A percentile compares a stretch with the other conserved stretches of the same genome.
These are phyloP conservation scores for Exophiala sp. DNA, from an alignment of 2,329 filamentous ascomycete species.

Conservation along the genomic window DNA sequence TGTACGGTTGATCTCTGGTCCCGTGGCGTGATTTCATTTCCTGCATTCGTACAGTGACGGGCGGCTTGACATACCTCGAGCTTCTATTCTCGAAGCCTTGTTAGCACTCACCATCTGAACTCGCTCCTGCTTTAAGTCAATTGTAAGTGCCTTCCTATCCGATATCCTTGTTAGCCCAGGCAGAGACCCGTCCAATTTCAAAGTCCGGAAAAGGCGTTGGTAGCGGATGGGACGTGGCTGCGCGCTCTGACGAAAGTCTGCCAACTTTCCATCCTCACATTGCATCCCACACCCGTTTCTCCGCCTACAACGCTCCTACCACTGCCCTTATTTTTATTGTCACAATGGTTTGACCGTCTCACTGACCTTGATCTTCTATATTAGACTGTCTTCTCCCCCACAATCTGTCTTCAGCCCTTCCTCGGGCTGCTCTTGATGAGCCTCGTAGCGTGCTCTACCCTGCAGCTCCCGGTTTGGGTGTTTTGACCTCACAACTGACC, in stretches of 20 bases:
- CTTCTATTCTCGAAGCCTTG: background rate
- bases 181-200: slow-evolving; percentile 9
- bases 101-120: background rate
- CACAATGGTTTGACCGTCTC: slow-evolving; percentile 18
- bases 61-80: background rate
- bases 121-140: slow-evolving; percentile 12
- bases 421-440: slow-evolving; percentile 27
- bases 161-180: slow-evolving; percentile 1
- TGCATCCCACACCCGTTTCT: slow-evolving; percentile 8
- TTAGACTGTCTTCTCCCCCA: slow-evolving; percentile 13
- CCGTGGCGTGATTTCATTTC: slow-evolving; percentile 22
- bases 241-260: slow-evolving; percentile 12
- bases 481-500: slow-evolving; percentile 28
- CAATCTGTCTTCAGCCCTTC: slow-evolving; percentile 15
- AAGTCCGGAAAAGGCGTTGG: background rate
- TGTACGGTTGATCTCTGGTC: slow-evolving; percentile 28
- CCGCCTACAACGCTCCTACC: slow-evolving; percentile 18
- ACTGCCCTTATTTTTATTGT: slow-evolving; percentile 21
- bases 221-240: slow-evolving; percentile 8
- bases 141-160: slow-evolving; percentile 17
- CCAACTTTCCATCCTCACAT: slow-evolving; percentile 6
- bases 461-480: slow-evolving; percentile 20
- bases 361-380: slow-evolving; percentile 16
- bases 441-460: slow-evolving; percentile 18
- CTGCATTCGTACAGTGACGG: slow-evolving; percentile 7